Base-by-base conservation (phyloP, 2,329 filamentous ascomycete species). In the Pseudogymnoascus destructans region DNA sequence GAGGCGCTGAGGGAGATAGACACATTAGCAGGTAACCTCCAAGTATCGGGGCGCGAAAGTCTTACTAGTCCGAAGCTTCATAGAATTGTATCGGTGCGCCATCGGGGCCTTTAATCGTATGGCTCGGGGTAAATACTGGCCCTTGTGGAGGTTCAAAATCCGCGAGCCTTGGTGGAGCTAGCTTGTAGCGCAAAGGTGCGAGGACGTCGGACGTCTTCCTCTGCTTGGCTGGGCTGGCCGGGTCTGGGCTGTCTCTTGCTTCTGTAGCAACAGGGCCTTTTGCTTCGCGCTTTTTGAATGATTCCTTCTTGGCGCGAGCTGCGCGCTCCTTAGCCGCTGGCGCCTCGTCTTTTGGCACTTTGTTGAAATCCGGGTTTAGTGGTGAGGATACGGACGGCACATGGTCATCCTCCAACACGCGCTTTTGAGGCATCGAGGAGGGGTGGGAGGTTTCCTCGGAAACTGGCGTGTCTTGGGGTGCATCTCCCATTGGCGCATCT, bases 381-480 rank as follows among this genome's bases (percentile, higher is more conserved):
- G 86, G 86, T 9, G 87, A 91, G 2, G 86, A 82, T 1, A 89
- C 77, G 10, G 82, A 77, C 3, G 87, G 86, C 61, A 78, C 78
- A 70, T 90, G 83, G 67, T 81, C 81, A 65, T 87, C 85, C 61
- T 87, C 84, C 27, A 86, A 75, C 19, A 75, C 73, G 60, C 84
- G 82, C 66, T 87, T 87, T 67, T 85, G 78, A 3, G 83, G 81
- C 21, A 85, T 73, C 8, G 76, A 75, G 56, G 76, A 72, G 58
- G 74, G 74, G 25, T 72, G 71, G 57, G 68, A 68, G 38, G 69
- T 71, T 15, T 66, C 61, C 21, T 73, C 72, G 19, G 73, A 68
- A 21, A 69, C 67, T 71, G 73, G 46, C 25, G 10, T 13, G 6
- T 52, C 46, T 19, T 63, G 59, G 66, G 57, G 19, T 8, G 54